Percentiles rank a stretch among this genome's conserved stretches.
phyloP scores from a whole-genome alignment of 148 eudicot genomes.

The Spergularia marina region DNA sequence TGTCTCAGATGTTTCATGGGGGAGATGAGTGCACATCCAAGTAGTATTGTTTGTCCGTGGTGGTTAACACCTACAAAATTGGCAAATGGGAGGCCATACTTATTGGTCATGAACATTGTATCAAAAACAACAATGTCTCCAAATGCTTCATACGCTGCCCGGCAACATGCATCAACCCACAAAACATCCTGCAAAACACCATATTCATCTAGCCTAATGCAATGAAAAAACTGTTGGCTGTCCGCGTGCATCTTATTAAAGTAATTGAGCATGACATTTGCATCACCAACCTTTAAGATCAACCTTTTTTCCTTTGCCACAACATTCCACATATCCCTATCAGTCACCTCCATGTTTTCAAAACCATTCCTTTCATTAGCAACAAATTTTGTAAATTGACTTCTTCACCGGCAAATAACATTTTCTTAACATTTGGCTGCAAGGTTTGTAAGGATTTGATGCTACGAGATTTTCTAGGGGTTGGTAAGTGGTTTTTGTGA shows the following conservation, averaged over 20 bases:
- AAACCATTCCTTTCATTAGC: background rate
- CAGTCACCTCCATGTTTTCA: background rate
- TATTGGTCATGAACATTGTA: too few relatives aligned
- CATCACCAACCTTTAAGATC: conserved; percentile 35
- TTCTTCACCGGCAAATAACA: too few relatives aligned
- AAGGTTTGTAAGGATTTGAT: too few relatives aligned
- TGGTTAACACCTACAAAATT: conserved; percentile 61
- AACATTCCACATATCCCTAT: background rate
- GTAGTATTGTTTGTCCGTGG: conserved; percentile 50
- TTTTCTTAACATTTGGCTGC: too few relatives aligned
- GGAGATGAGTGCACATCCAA: too few relatives aligned
- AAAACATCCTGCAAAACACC: conserved; percentile 43
- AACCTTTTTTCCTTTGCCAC: conserved; percentile 28
- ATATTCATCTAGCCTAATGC: conserved; percentile 50
- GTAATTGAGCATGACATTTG: conserved; percentile 52
- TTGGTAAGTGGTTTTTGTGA: too few relatives aligned
- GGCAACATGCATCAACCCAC: conserved; percentile 23
- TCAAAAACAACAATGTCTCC: conserved; percentile 59
- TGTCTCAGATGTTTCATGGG: too few relatives aligned
- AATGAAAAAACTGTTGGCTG: conserved; percentile 56
- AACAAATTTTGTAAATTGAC: too few relatives aligned
- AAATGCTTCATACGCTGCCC: conserved; percentile 51
- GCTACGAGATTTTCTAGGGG: too few relatives aligned
- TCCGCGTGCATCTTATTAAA: conserved; percentile 61
- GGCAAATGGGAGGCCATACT: conserved; percentile 48